A percentile compares a stretch with the other conserved stretches of the same genome.
Evolutionary conservation across 2,329 filamentous ascomycete genomes (phyloP).

Genomic region (Tolypocladium paradoxum): DNA sequence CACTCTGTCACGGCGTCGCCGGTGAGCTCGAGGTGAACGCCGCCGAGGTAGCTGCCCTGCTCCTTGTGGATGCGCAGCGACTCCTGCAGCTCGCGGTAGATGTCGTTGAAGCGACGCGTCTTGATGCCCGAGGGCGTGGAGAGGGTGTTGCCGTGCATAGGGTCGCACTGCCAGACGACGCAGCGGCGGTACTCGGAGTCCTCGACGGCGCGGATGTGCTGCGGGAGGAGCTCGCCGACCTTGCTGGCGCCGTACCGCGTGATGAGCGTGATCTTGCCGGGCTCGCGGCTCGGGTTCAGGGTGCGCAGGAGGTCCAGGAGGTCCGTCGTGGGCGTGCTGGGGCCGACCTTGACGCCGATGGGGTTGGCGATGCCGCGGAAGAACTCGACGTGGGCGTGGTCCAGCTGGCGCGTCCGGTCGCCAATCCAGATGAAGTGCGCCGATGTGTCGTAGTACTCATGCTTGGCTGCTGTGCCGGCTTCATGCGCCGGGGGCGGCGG

Average conservation of each 20-base stretch:
- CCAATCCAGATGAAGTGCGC: slow-evolving; percentile 98
- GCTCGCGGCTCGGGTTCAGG: slow-evolving; percentile 71
- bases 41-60: slow-evolving; percentile 77
- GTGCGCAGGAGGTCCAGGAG: slow-evolving; percentile 70
- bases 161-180: slow-evolving; percentile 97
- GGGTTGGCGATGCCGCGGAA: slow-evolving; percentile 95
- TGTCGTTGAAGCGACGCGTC: slow-evolving; percentile 82
- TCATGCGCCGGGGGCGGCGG: slow-evolving; percentile 17
- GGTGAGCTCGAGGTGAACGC: slow-evolving; percentile 89
- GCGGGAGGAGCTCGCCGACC: slow-evolving; percentile 64
- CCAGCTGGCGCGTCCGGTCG: slow-evolving; percentile 86
- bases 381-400: slow-evolving; percentile 92
- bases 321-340: slow-evolving; percentile 67
- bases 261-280: slow-evolving; percentile 92
- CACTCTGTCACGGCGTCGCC: slow-evolving; percentile 96
- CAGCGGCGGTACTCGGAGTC: slow-evolving; percentile 53
- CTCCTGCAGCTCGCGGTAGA: slow-evolving; percentile 75
- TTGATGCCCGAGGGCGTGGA: slow-evolving; percentile 71
- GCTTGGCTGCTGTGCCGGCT: slow-evolving; percentile 16
- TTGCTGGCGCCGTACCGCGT: slow-evolving; percentile 82
- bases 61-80: slow-evolving; percentile 78
- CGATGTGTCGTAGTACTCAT: slow-evolving; percentile 84
- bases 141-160: slow-evolving; percentile 83
- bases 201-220: slow-evolving; percentile 83
- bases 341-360: slow-evolving; percentile 92